Evolutionary conservation across 2,329 filamentous ascomycete species (phyloP).

Genomic region (Sporothrix euskadiensis): DNA sequence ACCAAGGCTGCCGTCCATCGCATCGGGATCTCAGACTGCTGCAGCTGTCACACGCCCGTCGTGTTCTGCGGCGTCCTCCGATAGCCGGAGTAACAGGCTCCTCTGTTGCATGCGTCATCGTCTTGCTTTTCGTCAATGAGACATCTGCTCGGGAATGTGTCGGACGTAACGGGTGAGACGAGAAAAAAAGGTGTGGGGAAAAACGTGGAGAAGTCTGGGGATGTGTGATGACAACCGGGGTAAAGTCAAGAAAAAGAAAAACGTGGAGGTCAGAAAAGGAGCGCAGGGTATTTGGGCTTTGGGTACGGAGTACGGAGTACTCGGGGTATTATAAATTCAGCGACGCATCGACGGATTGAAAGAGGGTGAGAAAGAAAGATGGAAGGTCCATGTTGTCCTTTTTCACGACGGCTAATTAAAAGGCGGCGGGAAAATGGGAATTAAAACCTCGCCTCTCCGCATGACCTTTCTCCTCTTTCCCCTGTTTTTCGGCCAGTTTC

Average conservation of each 20-base stretch:
- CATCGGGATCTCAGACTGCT: conserved; percentile 47
- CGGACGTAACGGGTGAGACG: not conserved
- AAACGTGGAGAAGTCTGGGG: not conserved
- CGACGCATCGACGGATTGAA: not conserved
- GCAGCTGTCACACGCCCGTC: conserved; percentile 43
- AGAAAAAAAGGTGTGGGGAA: not conserved
- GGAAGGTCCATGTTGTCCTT: not conserved
- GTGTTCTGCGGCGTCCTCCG: conserved; percentile 35
- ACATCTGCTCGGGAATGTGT: not conserved
- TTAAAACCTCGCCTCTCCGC: not conserved
- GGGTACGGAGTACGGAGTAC: not conserved
- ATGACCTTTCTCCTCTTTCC: not conserved
- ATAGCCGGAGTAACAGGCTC: not conserved
- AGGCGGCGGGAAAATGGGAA: not conserved
- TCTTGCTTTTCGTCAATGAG: not conserved
- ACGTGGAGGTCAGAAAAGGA: not conserved
- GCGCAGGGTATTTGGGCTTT: not conserved
- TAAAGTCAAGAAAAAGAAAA: not conserved
- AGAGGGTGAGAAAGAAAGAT: not conserved
- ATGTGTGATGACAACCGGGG: not conserved
- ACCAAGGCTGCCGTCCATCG: conserved; percentile 46
- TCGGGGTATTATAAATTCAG: not conserved
- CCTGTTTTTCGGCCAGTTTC: not conserved
- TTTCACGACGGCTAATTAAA: not conserved
- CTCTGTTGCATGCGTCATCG: not conserved